Conservation (phyloP, 257 asterid genomes). For the Nicotiana tabacum region DNA sequence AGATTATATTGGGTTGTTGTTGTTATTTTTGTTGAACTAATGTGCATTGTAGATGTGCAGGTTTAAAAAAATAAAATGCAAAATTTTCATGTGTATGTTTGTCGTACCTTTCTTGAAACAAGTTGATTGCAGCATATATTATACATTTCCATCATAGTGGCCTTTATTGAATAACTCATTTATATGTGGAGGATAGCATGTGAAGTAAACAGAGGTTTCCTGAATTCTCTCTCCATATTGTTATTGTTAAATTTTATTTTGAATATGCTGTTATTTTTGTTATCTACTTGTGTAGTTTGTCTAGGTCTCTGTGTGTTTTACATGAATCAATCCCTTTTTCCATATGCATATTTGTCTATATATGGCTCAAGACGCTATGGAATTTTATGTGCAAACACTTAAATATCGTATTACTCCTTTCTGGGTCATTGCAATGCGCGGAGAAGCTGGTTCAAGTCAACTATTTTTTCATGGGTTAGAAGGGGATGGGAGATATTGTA, state of each 20-base stretch:
- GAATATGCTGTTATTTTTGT: neutral
- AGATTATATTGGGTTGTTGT: too few species aligned
- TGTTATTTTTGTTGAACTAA: too few species aligned
- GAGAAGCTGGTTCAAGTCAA: too few species aligned
- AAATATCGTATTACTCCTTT: neutral
- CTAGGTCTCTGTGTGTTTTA: neutral
- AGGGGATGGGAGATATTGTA: neutral
- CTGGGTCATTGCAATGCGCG: neutral
- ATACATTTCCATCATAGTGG: too few species aligned
- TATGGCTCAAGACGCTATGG: neutral
- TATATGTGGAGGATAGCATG: neutral
- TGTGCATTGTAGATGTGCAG: neutral
- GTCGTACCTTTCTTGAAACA: too few species aligned
- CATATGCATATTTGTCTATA: neutral
- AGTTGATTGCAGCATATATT: too few species aligned
- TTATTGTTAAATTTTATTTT: too few species aligned
- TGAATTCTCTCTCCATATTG: neutral
- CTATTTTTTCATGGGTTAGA: neutral
- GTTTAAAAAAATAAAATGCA: neutral
- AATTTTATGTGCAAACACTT: neutral
- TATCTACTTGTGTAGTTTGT: too few species aligned
- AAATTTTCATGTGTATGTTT: too few species aligned
- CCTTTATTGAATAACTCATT: too few species aligned
- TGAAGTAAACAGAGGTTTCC: neutral
- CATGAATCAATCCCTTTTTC: neutral